These are phyloP conservation scores for Microsporum ferrugineum DNA, from an alignment of 2,329 filamentous ascomycete species.

Conservation along the genomic window DNA sequence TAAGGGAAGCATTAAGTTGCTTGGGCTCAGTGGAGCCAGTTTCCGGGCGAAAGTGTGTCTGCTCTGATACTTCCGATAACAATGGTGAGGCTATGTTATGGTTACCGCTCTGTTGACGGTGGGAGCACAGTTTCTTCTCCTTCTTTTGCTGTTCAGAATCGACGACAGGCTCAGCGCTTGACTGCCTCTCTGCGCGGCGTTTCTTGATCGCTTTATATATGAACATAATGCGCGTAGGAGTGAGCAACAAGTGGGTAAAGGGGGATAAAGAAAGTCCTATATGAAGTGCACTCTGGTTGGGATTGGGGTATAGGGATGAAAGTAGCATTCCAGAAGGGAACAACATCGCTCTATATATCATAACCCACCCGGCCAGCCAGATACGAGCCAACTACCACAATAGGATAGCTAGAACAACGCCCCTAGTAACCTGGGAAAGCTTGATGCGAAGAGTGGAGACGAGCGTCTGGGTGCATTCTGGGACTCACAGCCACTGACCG, in stretches of 20 bases:
- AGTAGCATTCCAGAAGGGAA: neutral
- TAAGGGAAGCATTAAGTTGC: neutral
- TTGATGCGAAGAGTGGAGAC: neutral
- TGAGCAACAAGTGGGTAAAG: neutral
- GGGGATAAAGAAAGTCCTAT: neutral
- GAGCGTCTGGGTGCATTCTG: neutral
- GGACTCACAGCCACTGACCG: neutral
- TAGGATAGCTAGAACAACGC: neutral
- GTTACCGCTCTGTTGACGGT: conserved; percentile 7
- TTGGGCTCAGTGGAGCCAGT: neutral
- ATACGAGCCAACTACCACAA: neutral
- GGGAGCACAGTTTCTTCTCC: conserved; percentile 10
- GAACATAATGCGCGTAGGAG: neutral
- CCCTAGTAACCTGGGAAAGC: neutral
- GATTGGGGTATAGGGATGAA: neutral
- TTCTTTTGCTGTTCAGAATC: conserved; percentile 5
- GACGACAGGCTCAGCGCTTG: neutral
- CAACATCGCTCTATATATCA: neutral
- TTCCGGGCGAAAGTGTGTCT: neutral
- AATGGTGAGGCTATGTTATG: neutral
- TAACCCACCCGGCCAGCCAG: neutral
- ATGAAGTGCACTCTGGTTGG: neutral
- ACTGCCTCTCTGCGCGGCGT: neutral
- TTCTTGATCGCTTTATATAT: conserved; percentile 7
- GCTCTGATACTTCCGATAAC: neutral